Evolutionary conservation across 495 filamentous ascomycete genomes (phyloP).

Genomic region (Penicillium samsonianum): DNA sequence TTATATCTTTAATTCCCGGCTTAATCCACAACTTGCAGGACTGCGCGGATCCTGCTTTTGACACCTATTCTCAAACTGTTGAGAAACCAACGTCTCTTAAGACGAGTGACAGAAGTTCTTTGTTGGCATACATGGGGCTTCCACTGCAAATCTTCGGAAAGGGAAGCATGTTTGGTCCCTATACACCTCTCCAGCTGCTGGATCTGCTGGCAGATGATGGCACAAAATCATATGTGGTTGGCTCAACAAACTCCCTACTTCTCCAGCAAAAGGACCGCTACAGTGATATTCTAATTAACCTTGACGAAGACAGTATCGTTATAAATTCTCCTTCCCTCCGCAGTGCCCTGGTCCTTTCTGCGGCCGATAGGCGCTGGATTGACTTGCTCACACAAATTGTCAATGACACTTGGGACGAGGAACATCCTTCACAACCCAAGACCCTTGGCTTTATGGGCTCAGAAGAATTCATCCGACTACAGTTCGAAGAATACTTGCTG

Average conservation of each 20-base stretch:
- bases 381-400: constrained; percentile 92
- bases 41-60: constrained; percentile 86
- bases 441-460: constrained; percentile 95
- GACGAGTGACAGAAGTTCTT: constrained; percentile 87
- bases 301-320: constrained; percentile 85
- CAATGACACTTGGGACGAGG: constrained; percentile 94
- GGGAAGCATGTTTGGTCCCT: constrained; percentile 93
- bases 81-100: constrained; percentile 79
- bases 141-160: constrained; percentile 95
- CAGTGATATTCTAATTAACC: constrained; percentile 94
- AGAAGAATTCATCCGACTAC: constrained; percentile 95
- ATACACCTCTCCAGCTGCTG: constrained; percentile 93
- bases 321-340: constrained; percentile 80
- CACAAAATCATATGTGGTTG: constrained; percentile 96
- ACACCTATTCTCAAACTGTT: constrained; percentile 75
- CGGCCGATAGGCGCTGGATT: constrained; percentile 92
- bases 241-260: constrained; percentile 92
- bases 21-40: constrained; percentile 84
- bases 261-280: constrained; percentile 96
- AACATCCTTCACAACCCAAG: constrained; percentile 83
- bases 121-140: constrained; percentile 91
- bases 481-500: constrained; percentile 96
- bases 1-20: constrained; percentile 91
- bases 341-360: constrained; percentile 74
- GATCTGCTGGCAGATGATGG: constrained; percentile 91